Evolutionary conservation across 768 basidiomycete genomes (phyloP), one percentile per base, ranked within the genome.

Genomic region (Russula sp.): DNA sequence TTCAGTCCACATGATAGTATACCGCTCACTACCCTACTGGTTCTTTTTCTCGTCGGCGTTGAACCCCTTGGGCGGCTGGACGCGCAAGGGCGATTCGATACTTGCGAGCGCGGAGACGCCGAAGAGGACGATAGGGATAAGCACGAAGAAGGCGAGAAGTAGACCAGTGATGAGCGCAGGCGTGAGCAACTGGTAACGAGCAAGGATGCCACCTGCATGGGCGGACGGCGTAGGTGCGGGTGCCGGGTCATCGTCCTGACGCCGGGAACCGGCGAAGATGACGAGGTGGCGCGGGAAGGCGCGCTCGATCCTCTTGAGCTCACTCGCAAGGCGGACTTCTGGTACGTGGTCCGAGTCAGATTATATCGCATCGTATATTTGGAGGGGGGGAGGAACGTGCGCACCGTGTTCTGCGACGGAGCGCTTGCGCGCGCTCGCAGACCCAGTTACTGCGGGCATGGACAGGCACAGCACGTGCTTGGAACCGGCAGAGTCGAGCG

Each of bases 171-270:
- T 89, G 53, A 93, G 78, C 0, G 80, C 87, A 1, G 91, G 87
- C 0, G 89, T 89, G 53, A 92, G 81, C 51, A 91, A 79, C 70
- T 91, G 89, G 73, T 91, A 91, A 39, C 78, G 82, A 64, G 84
- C 80, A 32, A 92, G 79, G 59, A 91, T 84, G 10, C 88, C 87
- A 27, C 80, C 83, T 8, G 75, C 71, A 6, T 79, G 72, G 1
- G 77, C 71, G 18, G 78, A 77, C 11, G 76, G 69, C 57, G 52
- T 27, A 5, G 62, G 62, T n/a, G 20, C 22, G 4, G 56, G 76
- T 71, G 27, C 70, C 71, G 59, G 68, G 68, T 51, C 71, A 57
- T 68, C 70, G 54, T 69, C 67, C 69, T 82, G 78, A 61, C 81
- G 83, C 57, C 77, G 79, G 57, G 72, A 80, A 53, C 87, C 88